Base-by-base conservation (phyloP, 2,329 filamentous ascomycete species). In the Aspergillus melleus region DNA sequence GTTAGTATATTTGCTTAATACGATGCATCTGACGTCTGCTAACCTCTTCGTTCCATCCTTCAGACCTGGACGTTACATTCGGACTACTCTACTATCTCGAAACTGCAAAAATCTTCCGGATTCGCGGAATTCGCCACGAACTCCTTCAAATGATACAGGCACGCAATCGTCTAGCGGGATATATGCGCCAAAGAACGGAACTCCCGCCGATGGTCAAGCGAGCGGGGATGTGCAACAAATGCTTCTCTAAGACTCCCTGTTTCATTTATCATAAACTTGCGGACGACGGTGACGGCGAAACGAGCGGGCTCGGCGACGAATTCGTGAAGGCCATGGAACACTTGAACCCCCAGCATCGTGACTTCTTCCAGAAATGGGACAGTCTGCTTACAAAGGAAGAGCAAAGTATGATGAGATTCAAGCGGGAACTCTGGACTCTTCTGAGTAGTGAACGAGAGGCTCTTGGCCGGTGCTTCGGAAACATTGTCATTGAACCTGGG, bases 41-140 rank as follows among this genome's bases (percentile, higher is more conserved):
- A 44, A 72, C 49, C 10, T 26, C 19, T 20, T 4, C 5, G 36
- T 4, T 29, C 22, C 26, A 22, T 58, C 32, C 46, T 29, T 32
- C 54, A 86, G 92, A 99, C 77, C 86, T 98, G 58, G 88, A 96
- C 56, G 90, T 98, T 62, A 87, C 88, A 47, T 96, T 92, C 67
- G 95, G 95, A 8, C 87, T 99, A 57, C 80, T 99, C 11, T 99
- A 97, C 75, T 99, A 99, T 72, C 90, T 96, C 80, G 95, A 98
- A 73, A 91, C 88, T 2, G 94, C 92, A 0, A 89, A 91, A 65
- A 96, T 90, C 12, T 87, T 91, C 66, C 88, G 92, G 22, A 91
- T 99, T 49, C 91, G 92, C 3, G 88, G 91, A 6, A 85, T 98
- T 59, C 86, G 91, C 42, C 89, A 92, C 66, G 95, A 99, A 73